Evolutionary conservation across 2,329 filamentous ascomycete species (phyloP), one percentile per base, ranked within the genome.

Genomic region (Capronia coronata): DNA sequence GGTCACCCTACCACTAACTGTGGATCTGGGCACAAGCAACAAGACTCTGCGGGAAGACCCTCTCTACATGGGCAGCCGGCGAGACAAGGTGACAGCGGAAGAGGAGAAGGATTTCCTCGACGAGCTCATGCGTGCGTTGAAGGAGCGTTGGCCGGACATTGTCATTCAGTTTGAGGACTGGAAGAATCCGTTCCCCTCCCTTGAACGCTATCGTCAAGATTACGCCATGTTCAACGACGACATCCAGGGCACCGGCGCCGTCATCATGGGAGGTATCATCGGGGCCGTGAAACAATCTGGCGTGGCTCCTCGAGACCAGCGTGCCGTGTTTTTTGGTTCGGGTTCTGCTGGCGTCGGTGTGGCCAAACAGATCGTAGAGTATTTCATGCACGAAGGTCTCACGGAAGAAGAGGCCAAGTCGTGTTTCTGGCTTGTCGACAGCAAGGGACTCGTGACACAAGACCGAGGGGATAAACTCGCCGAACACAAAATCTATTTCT

Each of bases 161-260:
- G 80, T 84, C 58, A 87, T 97, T 56, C 93, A 97, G 67, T 97
- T 95, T 62, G 91, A 97, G 68, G 93, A 97, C 66, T 97, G 95
- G 70, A 94, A 97, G 75, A 94, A 91, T 64, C 91, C 93, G 40
- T 98, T 97, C 79, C 85, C 86, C 56, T 91, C 94, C 63, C 79
- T 97, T 34, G 86, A 93, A 66, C 82, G 88, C 53, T 97, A 97
- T 73, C 85, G 87, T 61, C 77, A 90, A 66, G 79, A 77, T 58
- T 91, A 95, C 76, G 90, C 87, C 69, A 94, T 87, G 77, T 98
- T 98, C 80, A 97, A 97, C 69, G 93, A 97, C 65, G 91, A 98
- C 66, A 93, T 98, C 65, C 91, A 97, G 75, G 91, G 91, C 59
- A 97, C 93, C 61, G 93, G 93, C 61, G 89, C 91, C 56, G 93